Evolutionary conservation across 106 monocot species (phyloP), one percentile per base, ranked within the genome.

Genomic region (Allium sativum): DNA sequence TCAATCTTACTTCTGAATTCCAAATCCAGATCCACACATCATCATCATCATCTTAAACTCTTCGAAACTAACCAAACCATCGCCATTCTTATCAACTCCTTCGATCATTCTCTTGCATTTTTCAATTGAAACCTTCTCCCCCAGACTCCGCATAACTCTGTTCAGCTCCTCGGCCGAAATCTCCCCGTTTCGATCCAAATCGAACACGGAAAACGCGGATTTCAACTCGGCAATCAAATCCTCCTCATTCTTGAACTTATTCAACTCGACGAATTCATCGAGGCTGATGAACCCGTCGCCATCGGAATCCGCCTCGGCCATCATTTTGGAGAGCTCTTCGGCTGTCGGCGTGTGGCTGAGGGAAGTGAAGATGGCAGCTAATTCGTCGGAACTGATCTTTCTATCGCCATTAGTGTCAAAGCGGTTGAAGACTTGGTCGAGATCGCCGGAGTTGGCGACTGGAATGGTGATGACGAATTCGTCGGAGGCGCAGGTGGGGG

Each of bases 41-140:
- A 81, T 81, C 81, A 81, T 81, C 81, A 81, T 81, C 44, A 76
- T 48, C 72, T 73, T 72, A 57, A 81, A 81, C 67, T 81, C 81
- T 68, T 81, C 81, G 59, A 81, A 81, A 17, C 66, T 71, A 45
- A 81, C 64, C 63, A 72, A 59, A 9, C 81, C 81, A 42, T 81
- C 81, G 12, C 81, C 76, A 44, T 81, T 72, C 18, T 18, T 71
- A 45, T 81, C 81, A 48, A 81, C 72, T 18, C 81, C 81, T 31
- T 81, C 72, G 76, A 81, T 76, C 81, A 81, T 81, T 64, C 55
- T 67, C 53, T 57, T 55, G 55, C 81, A 81, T 68, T 81, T 71
- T 41, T 63, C 72, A 14, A 81, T 53, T 0, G 76, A 68, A 0
- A 71, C 76, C 10, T 19, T 46, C 76, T 81, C 81, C 7, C 81